Evolutionary conservation across 768 basidiomycete genomes (phyloP).

Genomic region (Strobilomyces confusus): DNA sequence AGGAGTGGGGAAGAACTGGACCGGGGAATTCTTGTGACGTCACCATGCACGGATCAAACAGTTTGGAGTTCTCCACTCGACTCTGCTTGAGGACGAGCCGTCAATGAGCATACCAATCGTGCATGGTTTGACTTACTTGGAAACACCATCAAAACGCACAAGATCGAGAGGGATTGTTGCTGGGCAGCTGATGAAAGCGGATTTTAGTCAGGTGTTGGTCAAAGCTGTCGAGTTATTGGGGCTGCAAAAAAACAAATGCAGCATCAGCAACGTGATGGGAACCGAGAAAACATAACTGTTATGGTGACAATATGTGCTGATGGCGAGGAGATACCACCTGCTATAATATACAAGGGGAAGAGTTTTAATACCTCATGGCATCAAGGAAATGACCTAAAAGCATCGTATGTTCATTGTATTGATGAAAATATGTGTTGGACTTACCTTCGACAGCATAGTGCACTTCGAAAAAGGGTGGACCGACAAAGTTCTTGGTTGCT

Average conservation of each 20-base stretch:
- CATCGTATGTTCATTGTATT: slow-evolving; percentile 13
- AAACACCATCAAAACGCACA: too few relatives aligned
- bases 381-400: slow-evolving; percentile 16
- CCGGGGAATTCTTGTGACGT: neutral
- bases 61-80: too few relatives aligned
- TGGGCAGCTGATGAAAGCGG: too few relatives aligned
- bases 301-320: slow-evolving; percentile 41
- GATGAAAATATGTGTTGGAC: too few relatives aligned
- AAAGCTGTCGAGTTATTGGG: too few relatives aligned
- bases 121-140: too few relatives aligned
- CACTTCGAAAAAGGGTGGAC: slow-evolving; percentile 28
- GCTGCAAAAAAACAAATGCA: neutral
- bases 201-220: too few relatives aligned
- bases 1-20: neutral
- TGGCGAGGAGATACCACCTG: slow-evolving; percentile 34
- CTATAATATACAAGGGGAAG: slow-evolving; percentile 30
- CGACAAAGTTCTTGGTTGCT: slow-evolving; percentile 22
- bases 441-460: neutral
- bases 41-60: neutral
- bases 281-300: slow-evolving; percentile 23
- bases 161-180: too few relatives aligned
- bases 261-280: slow-evolving; percentile 19
- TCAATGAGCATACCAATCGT: too few relatives aligned
- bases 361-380: slow-evolving; percentile 22
- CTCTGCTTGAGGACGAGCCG: too few relatives aligned